Evolutionary conservation across 352 stramenopile species (phyloP), one percentile per base, ranked within the genome.

Genomic region (Pythium volutum): DNA sequence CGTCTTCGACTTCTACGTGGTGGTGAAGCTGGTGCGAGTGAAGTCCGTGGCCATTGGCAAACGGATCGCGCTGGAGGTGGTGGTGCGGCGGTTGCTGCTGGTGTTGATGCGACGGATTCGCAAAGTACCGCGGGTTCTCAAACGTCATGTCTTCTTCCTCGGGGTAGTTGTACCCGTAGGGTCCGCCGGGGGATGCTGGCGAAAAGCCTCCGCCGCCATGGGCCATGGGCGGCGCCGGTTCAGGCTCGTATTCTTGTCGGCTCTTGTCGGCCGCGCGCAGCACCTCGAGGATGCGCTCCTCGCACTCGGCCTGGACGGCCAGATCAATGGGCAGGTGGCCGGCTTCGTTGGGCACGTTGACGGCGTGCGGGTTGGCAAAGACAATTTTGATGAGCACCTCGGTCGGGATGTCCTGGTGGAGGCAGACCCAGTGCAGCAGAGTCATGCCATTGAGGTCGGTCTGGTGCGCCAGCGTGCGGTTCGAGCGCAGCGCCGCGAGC

Each of bases 321-420:
- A 92, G 65, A 57, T 92, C 83, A 66, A 90, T 82, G 27, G 83
- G 81, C 27, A 90, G 38, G 48, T 90, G 83, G 5, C 81, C 81
- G n/a, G 83, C 83, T 41, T 89, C 77, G 50, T 90, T 92, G 57
- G 76, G 77, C 57, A 87, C 62, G 51, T 84, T 77, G 29, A 89
- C 80, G 9, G 79, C 80, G 61, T 86, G 79, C 39, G 81, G 83
- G 69, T 92, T 90, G 23, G 79, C 83, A 47, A 89, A 88, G 20
- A 92, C 73, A 60, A 92, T 82, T 61, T 90, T 90, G 62, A 92
- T 74, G 27, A 92, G 73, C 55, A 90, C 76, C 48, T 92, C 81
- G 1, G 77, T 88, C 15, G 81, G 76, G 51, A 83, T 72, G 57
- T 85, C 70, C 58, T 92, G 83, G 66, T 92, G 83, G 58, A 92